Percentiles rank a stretch among this genome's conserved stretches.
These are phyloP conservation scores for Termitomyces sp. DNA, from an alignment of 768 basidiomycete genomes.

Conservation along the genomic window DNA sequence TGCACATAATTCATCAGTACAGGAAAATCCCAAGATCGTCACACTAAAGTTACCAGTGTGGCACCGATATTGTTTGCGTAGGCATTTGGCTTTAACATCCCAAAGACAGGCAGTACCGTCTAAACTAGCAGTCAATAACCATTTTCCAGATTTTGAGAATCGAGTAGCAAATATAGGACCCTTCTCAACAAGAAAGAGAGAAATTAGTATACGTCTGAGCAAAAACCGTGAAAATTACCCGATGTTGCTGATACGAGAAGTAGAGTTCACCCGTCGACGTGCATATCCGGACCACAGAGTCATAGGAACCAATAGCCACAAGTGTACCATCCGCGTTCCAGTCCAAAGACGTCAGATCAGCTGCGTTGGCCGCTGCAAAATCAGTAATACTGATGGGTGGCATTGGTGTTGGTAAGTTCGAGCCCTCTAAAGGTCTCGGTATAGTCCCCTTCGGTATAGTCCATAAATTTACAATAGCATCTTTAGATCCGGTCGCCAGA, in stretches of 20 bases:
- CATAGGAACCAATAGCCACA: constrained; percentile 75
- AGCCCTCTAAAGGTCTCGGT: constrained; percentile 31
- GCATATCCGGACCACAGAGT: constrained; percentile 64
- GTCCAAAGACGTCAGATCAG: constrained; percentile 71
- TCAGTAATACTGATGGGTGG: constrained; percentile 41
- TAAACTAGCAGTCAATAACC: constrained; percentile 71
- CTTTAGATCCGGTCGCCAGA: constrained; percentile 78
- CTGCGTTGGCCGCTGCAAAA: constrained; percentile 36
- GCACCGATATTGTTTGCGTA: constrained; percentile 57
- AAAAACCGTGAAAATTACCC: constrained; percentile 37
- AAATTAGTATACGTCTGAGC: constrained; percentile 14
- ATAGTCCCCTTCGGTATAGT: constrained; percentile 52
- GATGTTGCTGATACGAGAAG: constrained; percentile 57
- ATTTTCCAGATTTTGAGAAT: constrained; percentile 69
- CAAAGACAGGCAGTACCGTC: constrained; percentile 77
- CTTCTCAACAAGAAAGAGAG: constrained; percentile 39
- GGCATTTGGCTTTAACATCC: constrained; percentile 58
- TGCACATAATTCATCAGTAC: constrained; percentile 17
- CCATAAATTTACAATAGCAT: constrained; percentile 73
- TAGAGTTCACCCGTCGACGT: constrained; percentile 56
- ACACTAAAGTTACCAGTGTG: constrained; percentile 51
- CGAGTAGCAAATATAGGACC: constrained; percentile 76
- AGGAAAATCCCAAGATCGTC: background rate
- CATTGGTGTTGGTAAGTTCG: constrained; percentile 20
- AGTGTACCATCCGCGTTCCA: constrained; percentile 74